Conservation (phyloP, 768 basidiomycete species). For the Tulasnella sp. region DNA sequence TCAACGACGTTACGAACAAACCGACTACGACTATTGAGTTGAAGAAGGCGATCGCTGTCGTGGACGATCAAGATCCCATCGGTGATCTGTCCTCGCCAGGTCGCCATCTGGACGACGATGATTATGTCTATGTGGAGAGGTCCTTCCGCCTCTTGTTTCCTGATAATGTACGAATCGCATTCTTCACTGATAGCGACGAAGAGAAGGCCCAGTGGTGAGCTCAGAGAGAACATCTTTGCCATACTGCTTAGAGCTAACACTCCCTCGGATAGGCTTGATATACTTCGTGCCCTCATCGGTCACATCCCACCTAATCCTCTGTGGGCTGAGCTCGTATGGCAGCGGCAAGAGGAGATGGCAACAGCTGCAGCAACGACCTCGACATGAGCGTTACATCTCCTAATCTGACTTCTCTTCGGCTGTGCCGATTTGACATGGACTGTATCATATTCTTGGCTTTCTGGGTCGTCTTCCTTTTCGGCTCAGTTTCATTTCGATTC, state of each 20-base stretch:
- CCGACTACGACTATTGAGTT: constrained; percentile 85
- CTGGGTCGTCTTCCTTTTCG: too few species aligned
- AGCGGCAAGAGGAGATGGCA: constrained; percentile 49
- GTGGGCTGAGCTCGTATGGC: constrained; percentile 89
- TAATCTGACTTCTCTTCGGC: too few species aligned
- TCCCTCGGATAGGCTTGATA: constrained; percentile 55
- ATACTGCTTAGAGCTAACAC: not conserved
- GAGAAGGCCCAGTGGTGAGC: constrained; percentile 80
- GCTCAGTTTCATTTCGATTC: too few species aligned
- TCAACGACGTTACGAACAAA: constrained; percentile 87
- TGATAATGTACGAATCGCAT: constrained; percentile 66
- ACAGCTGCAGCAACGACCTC: not conserved
- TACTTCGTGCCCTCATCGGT: constrained; percentile 73
- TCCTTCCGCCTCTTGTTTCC: constrained; percentile 80
- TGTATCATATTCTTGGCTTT: too few species aligned
- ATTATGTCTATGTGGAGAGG: constrained; percentile 59
- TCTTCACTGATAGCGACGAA: constrained; percentile 84
- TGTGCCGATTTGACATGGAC: too few species aligned
- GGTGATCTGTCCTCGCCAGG: constrained; percentile 17
- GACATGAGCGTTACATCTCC: too few species aligned
- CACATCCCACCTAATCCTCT: constrained; percentile 85
- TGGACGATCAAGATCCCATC: constrained; percentile 55
- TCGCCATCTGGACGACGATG: constrained; percentile 45
- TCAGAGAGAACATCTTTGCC: not conserved
- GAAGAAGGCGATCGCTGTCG: constrained; percentile 65